Conservation (phyloP, 495 filamentous ascomycete species). For the Neurospora sp. region DNA sequence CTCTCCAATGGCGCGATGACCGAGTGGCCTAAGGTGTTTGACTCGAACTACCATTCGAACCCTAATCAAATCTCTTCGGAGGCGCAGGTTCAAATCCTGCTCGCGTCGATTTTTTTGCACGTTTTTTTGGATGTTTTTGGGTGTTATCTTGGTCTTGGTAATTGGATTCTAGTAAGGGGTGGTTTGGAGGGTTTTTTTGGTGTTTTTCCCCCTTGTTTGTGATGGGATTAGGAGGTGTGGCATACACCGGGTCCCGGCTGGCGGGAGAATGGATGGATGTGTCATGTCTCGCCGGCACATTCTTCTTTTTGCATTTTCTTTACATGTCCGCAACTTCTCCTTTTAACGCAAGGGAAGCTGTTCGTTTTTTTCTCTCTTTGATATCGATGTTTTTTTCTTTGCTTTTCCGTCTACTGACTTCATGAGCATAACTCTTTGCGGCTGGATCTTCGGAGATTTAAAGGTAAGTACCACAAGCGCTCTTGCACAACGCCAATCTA, state of each 20-base stretch:
- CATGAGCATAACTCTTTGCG: not conserved
- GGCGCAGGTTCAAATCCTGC: not conserved
- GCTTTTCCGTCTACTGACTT: not conserved
- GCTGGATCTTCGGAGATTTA: not conserved
- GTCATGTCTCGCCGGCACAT: not conserved
- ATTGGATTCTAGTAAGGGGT: no score
- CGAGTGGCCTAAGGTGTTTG: not conserved
- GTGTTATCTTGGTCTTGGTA: no score
- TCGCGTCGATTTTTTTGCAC: not conserved
- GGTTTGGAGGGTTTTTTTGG: no score
- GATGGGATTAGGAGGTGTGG: no score
- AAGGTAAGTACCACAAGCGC: not conserved
- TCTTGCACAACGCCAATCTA: not conserved
- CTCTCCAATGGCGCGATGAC: not conserved
- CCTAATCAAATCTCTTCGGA: not conserved
- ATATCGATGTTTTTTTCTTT: not conserved
- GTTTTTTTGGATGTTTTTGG: no score
- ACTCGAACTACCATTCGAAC: not conserved
- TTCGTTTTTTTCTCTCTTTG: not conserved
- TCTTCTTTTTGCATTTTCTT: not conserved
- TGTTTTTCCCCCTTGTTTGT: no score
- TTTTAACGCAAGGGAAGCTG: not conserved
- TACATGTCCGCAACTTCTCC: not conserved
- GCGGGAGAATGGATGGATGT: no score
- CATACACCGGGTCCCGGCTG: no score